Base-by-base conservation (phyloP, 352 stramenopile genomes). In the Phytophthora sp. region DNA sequence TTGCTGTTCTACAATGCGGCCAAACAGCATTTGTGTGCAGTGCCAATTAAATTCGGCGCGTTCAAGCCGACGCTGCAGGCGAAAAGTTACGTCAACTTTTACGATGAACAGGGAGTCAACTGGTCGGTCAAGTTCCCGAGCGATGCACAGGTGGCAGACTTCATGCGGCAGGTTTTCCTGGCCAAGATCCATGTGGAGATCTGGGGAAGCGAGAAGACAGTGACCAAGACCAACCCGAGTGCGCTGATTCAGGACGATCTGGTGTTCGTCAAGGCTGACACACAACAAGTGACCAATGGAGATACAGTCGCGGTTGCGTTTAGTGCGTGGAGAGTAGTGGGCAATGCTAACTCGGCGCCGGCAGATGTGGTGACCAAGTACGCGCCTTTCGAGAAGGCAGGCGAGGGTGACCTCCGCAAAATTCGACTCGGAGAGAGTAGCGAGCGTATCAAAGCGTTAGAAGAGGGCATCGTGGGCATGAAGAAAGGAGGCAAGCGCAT, bases 391-490 rank as follows among this genome's bases (percentile, higher is more conserved):
- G 85, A 94, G 45, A 82, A 88, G 42, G 69, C 78, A 3, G 66
- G 32, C 5, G 76, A 79, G 7, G 24, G 44, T 15, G 77, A 87
- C 11, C 45, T 91, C 28, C 79, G 82, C 55, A 94, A 94, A 59
- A 86, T 94, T 52, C 79, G 81, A 30, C 66, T 94, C 24, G 85
- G 82, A 39, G 91, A 96, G 23, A 82, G 84, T 41, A 84, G 66
- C 12, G 77, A 95, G 56, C 84, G 88, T 10, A 82, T 98, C 27
- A 92, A 94, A 24, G 91, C 91, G 30, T 62, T 98, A 35, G 94
- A 98, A 66, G 78, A 93, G 58, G 85, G 82, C 1, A 81, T 97
- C 18, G 13, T 94, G 7, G 94, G 94, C 13, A 98, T 98, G 91
- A 91, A 69, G 48, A 96, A 96, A 49, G 83, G 86, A 4, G 88